Conservation (phyloP, 2,329 filamentous ascomycete species). For the Septoria petroselini region DNA sequence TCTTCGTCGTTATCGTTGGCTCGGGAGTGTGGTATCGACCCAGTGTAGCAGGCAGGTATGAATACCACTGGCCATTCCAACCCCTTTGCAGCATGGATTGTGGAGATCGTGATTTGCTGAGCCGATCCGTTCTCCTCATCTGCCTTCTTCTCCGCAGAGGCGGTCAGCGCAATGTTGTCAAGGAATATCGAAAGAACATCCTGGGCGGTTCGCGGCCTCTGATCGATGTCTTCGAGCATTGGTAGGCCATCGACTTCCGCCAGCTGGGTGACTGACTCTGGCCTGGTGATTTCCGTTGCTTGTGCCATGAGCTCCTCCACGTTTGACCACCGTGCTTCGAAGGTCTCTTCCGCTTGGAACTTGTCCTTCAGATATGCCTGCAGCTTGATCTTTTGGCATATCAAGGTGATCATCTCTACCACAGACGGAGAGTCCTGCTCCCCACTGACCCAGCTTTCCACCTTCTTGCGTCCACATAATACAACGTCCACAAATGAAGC, state of each 20-base stretch:
- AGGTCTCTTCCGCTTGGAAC: conserved; percentile 62
- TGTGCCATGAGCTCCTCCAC: conserved; percentile 82
- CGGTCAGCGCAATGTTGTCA: conserved; percentile 84
- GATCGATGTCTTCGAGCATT: conserved; percentile 64
- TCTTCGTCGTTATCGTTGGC: conserved; percentile 87
- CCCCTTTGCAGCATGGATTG: conserved; percentile 93
- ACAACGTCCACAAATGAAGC: conserved; percentile 59
- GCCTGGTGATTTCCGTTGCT: conserved; percentile 65
- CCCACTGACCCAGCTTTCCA: conserved; percentile 40
- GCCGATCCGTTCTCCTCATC: conserved; percentile 55
- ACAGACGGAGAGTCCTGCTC: conserved; percentile 41
- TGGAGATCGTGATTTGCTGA: conserved; percentile 78
- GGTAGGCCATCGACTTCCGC: conserved; percentile 56
- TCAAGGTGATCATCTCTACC: conserved; percentile 52
- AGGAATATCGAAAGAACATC: conserved; percentile 75
- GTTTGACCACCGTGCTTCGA: conserved; percentile 80
- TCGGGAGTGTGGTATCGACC: conserved; percentile 83
- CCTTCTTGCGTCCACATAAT: conserved; percentile 54
- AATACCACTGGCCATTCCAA: conserved; percentile 97
- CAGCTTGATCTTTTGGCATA: conserved; percentile 66
- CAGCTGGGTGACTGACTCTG: conserved; percentile 26
- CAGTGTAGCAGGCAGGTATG: conserved; percentile 82
- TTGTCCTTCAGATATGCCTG: conserved; percentile 69
- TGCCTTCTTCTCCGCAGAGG: conserved; percentile 66
- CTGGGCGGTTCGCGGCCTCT: conserved; percentile 53